phyloP scores from a whole-genome alignment of 495 filamentous ascomycete genomes.

The Margaritispora aquatica region DNA sequence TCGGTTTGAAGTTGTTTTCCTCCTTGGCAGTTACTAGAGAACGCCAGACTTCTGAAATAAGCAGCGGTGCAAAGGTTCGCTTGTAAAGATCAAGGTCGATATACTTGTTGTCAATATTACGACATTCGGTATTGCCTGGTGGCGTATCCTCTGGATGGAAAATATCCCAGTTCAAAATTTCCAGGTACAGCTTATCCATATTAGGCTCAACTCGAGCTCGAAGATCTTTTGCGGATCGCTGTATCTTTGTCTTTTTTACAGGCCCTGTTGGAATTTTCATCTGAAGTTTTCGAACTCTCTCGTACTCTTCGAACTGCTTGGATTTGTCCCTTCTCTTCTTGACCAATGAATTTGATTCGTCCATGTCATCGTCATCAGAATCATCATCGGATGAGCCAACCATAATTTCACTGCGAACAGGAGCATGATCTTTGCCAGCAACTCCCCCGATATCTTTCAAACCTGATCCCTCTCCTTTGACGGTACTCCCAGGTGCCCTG shows the following conservation, averaged over 20 bases:
- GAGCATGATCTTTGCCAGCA: conserved; percentile 70
- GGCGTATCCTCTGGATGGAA: conserved; percentile 83
- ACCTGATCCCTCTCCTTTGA: conserved; percentile 70
- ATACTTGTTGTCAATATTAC: conserved; percentile 69
- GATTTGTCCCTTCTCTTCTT: conserved; percentile 31
- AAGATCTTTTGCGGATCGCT: conserved; percentile 83
- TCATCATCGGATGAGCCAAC: conserved; percentile 77
- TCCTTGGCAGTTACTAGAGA: conserved; percentile 85
- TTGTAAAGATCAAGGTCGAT: conserved; percentile 71
- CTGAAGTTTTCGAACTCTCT: conserved; percentile 46
- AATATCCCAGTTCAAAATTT: conserved; percentile 88
- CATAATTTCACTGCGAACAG: conserved; percentile 77
- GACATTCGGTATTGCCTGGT: conserved; percentile 66
- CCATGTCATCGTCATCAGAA: conserved; percentile 51
- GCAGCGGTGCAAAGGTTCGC: conserved; percentile 79
- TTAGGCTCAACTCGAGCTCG: conserved; percentile 87
- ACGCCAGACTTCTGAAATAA: conserved; percentile 94
- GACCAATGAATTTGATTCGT: conserved; percentile 45
- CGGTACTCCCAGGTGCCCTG: conserved; percentile 48
- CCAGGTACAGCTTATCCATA: conserved; percentile 75
- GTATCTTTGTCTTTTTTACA: conserved; percentile 70
- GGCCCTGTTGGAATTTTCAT: conserved; percentile 52
- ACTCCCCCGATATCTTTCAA: conserved; percentile 64
- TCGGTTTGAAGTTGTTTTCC: conserved; percentile 68
- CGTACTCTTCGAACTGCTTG: conserved; percentile 44